phyloP scores from a whole-genome alignment of 148 eudicot genomes.

The Pharnaceum exiguum region DNA sequence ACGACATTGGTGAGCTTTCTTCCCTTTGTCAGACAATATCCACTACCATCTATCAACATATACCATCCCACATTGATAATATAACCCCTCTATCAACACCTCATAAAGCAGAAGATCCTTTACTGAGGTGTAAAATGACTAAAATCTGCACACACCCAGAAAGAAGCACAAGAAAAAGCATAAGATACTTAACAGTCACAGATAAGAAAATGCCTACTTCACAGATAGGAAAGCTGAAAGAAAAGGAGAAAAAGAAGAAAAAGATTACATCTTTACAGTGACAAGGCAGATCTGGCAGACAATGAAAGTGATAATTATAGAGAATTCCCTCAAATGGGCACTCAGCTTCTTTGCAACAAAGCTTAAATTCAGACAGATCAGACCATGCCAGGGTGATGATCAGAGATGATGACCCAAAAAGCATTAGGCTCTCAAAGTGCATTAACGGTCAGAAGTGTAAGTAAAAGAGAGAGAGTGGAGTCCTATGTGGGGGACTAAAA shows the following conservation, averaged over 20 bases:
- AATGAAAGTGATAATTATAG: constrained; percentile 25
- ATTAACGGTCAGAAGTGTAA: constrained; percentile 34
- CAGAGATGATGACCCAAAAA: constrained; percentile 13
- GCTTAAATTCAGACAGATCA: constrained; percentile 44
- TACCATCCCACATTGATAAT: constrained; percentile 11
- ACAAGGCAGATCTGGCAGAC: constrained; percentile 37
- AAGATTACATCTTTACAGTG: constrained; percentile 51
- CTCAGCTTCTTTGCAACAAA: constrained; percentile 11
- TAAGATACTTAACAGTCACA: constrained; percentile 32
- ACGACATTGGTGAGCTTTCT: constrained; percentile 46
- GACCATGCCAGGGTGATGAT: constrained; percentile 15
- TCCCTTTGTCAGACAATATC: constrained; percentile 21
- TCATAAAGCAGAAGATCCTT: constrained; percentile 41
- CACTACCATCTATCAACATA: constrained; percentile 15
- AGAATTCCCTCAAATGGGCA: constrained; percentile 28
- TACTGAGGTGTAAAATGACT: constrained; percentile 59
- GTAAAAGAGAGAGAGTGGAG: constrained; percentile 17
- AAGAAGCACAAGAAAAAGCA: constrained; percentile 17
- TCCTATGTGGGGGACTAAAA: constrained; percentile 10
- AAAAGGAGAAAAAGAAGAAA: constrained; percentile 26
- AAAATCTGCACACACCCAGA: constrained; percentile 20
- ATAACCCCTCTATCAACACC: constrained; percentile 16
- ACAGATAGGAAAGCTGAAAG: constrained; percentile 20
- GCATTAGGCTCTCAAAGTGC: constrained; percentile 17
- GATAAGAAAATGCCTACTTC: too few relatives aligned